phyloP scores from a whole-genome alignment of 2,329 filamentous ascomycete genomes.

The Penicillium sp. region DNA sequence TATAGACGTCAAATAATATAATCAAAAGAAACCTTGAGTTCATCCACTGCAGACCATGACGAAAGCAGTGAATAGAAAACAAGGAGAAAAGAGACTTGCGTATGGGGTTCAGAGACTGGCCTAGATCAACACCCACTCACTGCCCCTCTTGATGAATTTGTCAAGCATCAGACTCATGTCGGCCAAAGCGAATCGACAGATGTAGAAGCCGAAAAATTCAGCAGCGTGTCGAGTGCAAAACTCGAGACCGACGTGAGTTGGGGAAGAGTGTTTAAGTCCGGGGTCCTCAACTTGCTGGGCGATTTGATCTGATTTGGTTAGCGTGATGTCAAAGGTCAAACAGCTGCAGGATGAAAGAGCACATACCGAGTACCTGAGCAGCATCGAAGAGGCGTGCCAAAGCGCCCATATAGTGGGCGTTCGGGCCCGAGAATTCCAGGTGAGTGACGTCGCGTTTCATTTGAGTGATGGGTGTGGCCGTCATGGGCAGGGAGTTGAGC shows the following conservation, averaged over 20 bases:
- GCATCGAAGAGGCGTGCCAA: slow-evolving; percentile 88
- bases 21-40: slow-evolving; percentile 1
- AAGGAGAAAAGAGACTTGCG: not conserved
- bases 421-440: slow-evolving; percentile 71
- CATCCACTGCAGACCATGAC: not conserved
- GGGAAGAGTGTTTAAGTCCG: slow-evolving; percentile 81
- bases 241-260: slow-evolving; percentile 91
- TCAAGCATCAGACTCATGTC: slow-evolving; percentile 82
- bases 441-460: slow-evolving; percentile 64
- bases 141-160: slow-evolving; percentile 94
- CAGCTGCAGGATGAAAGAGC: not conserved
- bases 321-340: too few relatives aligned
- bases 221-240: slow-evolving; percentile 87
- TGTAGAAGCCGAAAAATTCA: slow-evolving; percentile 95
- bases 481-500: slow-evolving; percentile 76
- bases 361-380: slow-evolving; percentile 78
- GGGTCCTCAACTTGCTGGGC: slow-evolving; percentile 94
- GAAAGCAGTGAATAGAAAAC: not conserved
- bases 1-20: slow-evolving; percentile 22
- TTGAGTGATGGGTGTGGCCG: slow-evolving; percentile 53
- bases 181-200: slow-evolving; percentile 87
- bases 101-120: slow-evolving; percentile 8
- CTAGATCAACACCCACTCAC: slow-evolving; percentile 76
- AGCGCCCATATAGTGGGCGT: slow-evolving; percentile 85
- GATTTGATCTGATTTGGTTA: slow-evolving; percentile 67